A percentile compares a stretch with the other conserved stretches of the same genome.
Evolutionary conservation across 2,329 filamentous ascomycete species (phyloP).

Genomic region (Ceratocystis huliohia): DNA sequence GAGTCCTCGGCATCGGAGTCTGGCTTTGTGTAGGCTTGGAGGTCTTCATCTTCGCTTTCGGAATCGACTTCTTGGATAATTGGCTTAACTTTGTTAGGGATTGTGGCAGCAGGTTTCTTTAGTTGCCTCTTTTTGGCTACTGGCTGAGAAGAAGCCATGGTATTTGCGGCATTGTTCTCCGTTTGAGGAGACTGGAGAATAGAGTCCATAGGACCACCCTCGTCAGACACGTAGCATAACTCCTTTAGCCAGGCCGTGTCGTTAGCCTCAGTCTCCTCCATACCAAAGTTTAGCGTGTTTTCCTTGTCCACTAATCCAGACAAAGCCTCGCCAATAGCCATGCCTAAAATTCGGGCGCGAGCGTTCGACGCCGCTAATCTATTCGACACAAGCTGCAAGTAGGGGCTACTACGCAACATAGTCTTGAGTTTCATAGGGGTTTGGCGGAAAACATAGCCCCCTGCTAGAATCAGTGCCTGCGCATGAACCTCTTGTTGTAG

Average conservation of each 20-base stretch:
- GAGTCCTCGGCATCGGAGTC: slow-evolving; percentile 83
- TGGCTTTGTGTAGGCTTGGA: slow-evolving; percentile 70
- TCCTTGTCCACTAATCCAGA: slow-evolving; percentile 54
- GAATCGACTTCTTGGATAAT: slow-evolving; percentile 55
- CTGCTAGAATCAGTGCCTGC: slow-evolving; percentile 63
- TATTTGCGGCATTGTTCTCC: slow-evolving; percentile 19
- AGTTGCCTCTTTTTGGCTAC: slow-evolving; percentile 24
- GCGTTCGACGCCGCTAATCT: slow-evolving; percentile 64
- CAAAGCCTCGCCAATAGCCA: slow-evolving; percentile 67
- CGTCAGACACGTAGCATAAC: slow-evolving; percentile 51
- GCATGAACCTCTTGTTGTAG: slow-evolving; percentile 79
- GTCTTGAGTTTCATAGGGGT: slow-evolving; percentile 54
- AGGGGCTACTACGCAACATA: slow-evolving; percentile 57
- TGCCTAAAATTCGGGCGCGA: slow-evolving; percentile 69
- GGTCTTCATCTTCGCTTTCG: slow-evolving; percentile 50
- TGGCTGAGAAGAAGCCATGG: slow-evolving; percentile 12
- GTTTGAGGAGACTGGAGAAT: slow-evolving; percentile 30
- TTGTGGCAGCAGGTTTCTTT: slow-evolving; percentile 26
- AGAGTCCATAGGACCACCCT: slow-evolving; percentile 43
- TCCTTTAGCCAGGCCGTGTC: slow-evolving; percentile 66
- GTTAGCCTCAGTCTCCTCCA: slow-evolving; percentile 60
- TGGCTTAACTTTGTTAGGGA: slow-evolving; percentile 30
- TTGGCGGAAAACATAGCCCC: slow-evolving; percentile 60
- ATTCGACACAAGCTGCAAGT: slow-evolving; percentile 72
- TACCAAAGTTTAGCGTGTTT: slow-evolving; percentile 67